phyloP scores from a whole-genome alignment of 371 early-diverging fungal species.

The Mucor mucedo region DNA sequence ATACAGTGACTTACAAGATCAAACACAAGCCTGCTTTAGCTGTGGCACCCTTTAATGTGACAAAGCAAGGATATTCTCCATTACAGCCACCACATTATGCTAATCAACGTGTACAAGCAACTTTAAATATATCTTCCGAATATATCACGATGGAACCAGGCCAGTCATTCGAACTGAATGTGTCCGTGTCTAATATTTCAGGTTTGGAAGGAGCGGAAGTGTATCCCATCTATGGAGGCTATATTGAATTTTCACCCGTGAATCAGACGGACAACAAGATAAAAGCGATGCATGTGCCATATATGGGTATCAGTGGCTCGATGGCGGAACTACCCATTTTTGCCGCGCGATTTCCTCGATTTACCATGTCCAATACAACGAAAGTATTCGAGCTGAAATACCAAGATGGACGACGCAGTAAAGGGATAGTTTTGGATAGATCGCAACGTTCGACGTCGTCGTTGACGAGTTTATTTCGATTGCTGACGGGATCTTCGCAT shows the following conservation, averaged over 20 bases:
- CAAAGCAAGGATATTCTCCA: constrained; percentile 29
- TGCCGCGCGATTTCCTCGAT: constrained; percentile 33
- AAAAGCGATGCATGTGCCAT: constrained; percentile 53
- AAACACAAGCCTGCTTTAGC: constrained; percentile 39
- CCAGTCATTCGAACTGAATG: constrained; percentile 30
- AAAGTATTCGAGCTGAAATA: not conserved
- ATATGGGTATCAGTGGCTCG: constrained; percentile 60
- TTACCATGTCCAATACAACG: constrained; percentile 2
- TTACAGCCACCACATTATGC: constrained; percentile 32
- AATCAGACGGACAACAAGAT: constrained; percentile 1
- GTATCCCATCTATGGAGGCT: constrained; percentile 51
- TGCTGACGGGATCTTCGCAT: constrained; percentile 23
- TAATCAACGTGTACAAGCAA: constrained; percentile 29
- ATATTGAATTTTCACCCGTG: constrained; percentile 30
- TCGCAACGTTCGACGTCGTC: not conserved
- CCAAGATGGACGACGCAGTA: not conserved
- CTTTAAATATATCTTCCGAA: constrained; percentile 33
- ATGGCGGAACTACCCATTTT: constrained; percentile 56
- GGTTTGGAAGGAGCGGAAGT: constrained; percentile 12
- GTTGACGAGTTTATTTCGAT: constrained; percentile 16
- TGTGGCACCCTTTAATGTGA: constrained; percentile 45
- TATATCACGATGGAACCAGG: constrained; percentile 48
- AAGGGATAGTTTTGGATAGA: constrained; percentile 14
- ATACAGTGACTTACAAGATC: constrained; percentile 51
- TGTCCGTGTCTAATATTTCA: constrained; percentile 15